Evolutionary conservation across 805 yeast genomes (phyloP), one percentile per base, ranked within the genome.

Genomic region (Kazachstania taianensis): DNA sequence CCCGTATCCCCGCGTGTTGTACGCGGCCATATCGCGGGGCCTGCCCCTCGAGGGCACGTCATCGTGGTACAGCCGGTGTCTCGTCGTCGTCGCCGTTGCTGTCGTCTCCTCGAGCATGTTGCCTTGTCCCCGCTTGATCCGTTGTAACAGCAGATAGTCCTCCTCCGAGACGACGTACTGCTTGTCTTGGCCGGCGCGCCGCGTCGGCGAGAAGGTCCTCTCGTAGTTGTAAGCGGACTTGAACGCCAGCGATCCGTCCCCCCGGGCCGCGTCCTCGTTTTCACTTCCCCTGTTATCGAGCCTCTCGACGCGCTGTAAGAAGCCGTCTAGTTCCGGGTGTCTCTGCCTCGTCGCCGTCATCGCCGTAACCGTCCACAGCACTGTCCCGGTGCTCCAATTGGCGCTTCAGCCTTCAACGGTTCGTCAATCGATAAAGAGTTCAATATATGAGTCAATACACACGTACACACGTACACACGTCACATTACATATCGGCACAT

Each of bases 211-310:
- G 26, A 52, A 53, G 1, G 57, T 46, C 42, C 40, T 49, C 29
- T 54, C 59, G 41, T 48, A 55, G 25, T 49, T 56, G 33, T 55
- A 56, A 2, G 59, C 60, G 18, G 60, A 53, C 31, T 39, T 42
- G 34, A 46, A 54, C 1, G 53, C 46, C 28, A 52, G 41, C 12
- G n/a, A n/a, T n/a, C n/a, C n/a, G n/a, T n/a, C n/a, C n/a, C n/a
- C n/a, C n/a, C n/a, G n/a, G n/a, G n/a, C n/a, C n/a, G n/a, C n/a
- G 13, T 43, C 38, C 10, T 46, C 27, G 5, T 13, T 16, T 19
- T 26, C 16, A 27, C 9, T 27, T 12, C 32, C 36, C 32, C 28
- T 20, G 28, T 35, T 4, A 32, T 55, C 57, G 26, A 51, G 41
- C 26, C 45, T 41, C 28, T 55, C 53, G 3, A 54, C 59, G 23